Conservation (phyloP, 768 basidiomycete species). For the Omphalotus guepiniiformis region DNA sequence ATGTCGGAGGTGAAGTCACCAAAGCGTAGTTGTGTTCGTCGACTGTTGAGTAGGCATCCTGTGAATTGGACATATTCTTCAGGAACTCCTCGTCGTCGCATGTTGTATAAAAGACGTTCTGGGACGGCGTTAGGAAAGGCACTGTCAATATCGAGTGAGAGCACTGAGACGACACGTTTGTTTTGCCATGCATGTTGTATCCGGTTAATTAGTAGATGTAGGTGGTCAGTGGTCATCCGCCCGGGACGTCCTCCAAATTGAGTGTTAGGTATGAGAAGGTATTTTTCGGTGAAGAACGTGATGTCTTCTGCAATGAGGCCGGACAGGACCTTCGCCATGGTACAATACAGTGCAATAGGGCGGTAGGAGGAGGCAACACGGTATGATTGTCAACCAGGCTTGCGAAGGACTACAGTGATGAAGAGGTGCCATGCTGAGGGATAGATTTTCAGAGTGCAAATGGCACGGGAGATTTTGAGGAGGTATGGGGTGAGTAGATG, state of each 20-base stretch:
- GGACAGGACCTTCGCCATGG: neutral
- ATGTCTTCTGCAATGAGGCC: slow-evolving; percentile 9
- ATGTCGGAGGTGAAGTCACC: slow-evolving; percentile 21
- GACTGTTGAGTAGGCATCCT: slow-evolving; percentile 11
- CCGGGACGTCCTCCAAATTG: slow-evolving; percentile 30
- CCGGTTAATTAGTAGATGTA: slow-evolving; percentile 18
- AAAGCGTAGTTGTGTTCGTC: slow-evolving; percentile 20
- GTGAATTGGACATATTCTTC: slow-evolving; percentile 14
- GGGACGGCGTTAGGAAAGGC: slow-evolving; percentile 22
- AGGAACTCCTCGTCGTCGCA: slow-evolving; percentile 19
- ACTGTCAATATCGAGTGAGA: slow-evolving; percentile 27
- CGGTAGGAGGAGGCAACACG: slow-evolving; percentile 24
- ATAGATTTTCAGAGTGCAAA: too few relatives aligned
- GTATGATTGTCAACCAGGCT: slow-evolving; percentile 32
- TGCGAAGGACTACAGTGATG: slow-evolving; percentile 25
- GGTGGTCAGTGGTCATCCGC: slow-evolving; percentile 22
- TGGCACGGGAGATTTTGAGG: slow-evolving; percentile 23
- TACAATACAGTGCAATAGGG: slow-evolving; percentile 28
- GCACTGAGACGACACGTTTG: slow-evolving; percentile 17
- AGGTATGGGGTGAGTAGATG: slow-evolving; percentile 24
- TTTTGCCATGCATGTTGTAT: slow-evolving; percentile 20
- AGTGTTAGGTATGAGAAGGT: slow-evolving; percentile 17
- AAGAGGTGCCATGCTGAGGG: slow-evolving; percentile 22
- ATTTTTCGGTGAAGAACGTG: slow-evolving; percentile 12
- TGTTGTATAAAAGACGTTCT: slow-evolving; percentile 17